Percentiles rank a stretch among this genome's conserved stretches.
phyloP scores from a whole-genome alignment of 2,329 filamentous ascomycete species.

The Fusarium nelsonii region DNA sequence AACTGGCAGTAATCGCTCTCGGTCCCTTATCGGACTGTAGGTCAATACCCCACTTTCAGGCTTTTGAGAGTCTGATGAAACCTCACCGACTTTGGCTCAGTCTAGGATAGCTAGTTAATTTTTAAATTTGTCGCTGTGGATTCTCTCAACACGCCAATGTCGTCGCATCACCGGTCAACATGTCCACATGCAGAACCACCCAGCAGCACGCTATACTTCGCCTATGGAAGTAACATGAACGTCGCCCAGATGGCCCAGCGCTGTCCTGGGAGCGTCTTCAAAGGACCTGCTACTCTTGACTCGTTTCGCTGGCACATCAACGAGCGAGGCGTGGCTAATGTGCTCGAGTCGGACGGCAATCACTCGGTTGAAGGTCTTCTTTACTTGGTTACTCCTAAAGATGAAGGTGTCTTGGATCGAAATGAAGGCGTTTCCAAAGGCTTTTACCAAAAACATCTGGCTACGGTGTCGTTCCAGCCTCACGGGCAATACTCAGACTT shows the following conservation, averaged over 20 bases:
- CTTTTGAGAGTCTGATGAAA: background rate
- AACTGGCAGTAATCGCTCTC: background rate
- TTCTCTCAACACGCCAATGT: background rate
- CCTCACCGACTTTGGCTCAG: background rate
- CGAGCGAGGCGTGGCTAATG: constrained; percentile 9
- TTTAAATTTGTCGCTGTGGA: background rate
- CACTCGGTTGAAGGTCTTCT: constrained; percentile 11
- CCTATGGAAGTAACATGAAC: constrained; percentile 13
- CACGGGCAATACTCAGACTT: constrained; percentile 1
- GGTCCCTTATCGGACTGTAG: background rate
- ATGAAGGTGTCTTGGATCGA: constrained; percentile 3
- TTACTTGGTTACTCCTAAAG: background rate
- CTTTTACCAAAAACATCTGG: constrained; percentile 1
- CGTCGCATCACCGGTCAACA: background rate
- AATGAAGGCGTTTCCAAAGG: constrained; percentile 10
- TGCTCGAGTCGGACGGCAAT: background rate
- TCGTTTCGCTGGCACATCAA: constrained; percentile 11
- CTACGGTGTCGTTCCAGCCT: background rate
- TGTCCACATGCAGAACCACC: background rate
- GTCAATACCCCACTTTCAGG: background rate
- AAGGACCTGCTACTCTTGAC: constrained; percentile 10
- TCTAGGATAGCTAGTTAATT: background rate
- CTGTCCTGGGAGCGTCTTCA: constrained; percentile 14
- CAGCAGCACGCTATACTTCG: constrained; percentile 5
- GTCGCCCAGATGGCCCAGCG: constrained; percentile 18